phyloP scores from a whole-genome alignment of 495 filamentous ascomycete species.

The Lentithecium fluviatile region DNA sequence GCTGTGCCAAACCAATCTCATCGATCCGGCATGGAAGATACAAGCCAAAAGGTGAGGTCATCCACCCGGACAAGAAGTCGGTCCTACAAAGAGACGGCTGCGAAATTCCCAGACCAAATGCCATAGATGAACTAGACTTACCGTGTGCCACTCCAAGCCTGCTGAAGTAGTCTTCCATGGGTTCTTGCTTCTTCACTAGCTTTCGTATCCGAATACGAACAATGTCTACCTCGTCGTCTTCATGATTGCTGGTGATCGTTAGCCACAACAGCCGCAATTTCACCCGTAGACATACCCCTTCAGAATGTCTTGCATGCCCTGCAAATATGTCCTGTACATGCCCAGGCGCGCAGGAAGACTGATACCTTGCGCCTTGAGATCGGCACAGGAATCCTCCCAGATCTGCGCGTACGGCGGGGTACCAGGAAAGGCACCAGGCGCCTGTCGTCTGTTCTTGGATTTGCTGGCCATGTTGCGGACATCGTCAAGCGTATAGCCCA shows the following conservation, averaged over 20 bases:
- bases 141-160: conserved; percentile 11
- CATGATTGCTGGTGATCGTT: conserved; percentile 8
- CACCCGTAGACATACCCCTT: conserved; percentile 26
- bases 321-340: conserved; percentile 54
- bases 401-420: conserved; percentile 48
- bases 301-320: conserved; percentile 46
- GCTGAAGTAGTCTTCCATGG: conserved; percentile 29
- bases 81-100: too few species aligned
- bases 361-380: conserved; percentile 55
- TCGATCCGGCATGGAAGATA: too few species aligned
- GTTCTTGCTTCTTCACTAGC: conserved; percentile 32
- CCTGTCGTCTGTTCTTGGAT: conserved; percentile 35
- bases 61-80: too few species aligned
- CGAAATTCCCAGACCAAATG: not conserved
- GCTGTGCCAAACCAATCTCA: too few species aligned
- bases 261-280: not conserved
- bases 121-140: not conserved
- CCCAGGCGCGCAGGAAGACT: conserved; percentile 53
- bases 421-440: conserved; percentile 37
- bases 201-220: conserved; percentile 16
- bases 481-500: conserved; percentile 56
- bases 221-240: conserved; percentile 20
- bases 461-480: conserved; percentile 52
- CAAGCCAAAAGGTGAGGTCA: too few species aligned
- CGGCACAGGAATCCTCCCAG: conserved; percentile 54